Evolutionary conservation across 495 filamentous ascomycete species (phyloP).

Genomic region (Trichoderma orchidacearum): DNA sequence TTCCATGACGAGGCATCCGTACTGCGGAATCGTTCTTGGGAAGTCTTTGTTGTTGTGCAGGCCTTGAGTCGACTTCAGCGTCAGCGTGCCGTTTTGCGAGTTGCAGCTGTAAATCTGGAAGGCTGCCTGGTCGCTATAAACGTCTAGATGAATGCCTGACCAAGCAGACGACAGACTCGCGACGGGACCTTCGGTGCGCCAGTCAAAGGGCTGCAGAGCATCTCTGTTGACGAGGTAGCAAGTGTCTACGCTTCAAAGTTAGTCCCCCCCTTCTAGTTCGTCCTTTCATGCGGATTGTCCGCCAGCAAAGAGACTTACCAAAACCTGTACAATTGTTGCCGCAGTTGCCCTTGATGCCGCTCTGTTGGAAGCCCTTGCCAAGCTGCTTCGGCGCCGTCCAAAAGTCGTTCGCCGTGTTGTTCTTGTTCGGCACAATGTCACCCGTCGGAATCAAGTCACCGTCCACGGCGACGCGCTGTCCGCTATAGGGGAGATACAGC

Average conservation of each 20-base stretch:
- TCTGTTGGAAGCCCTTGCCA: slow-evolving; percentile 47
- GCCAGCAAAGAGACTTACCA: no score
- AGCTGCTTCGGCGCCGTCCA: slow-evolving; percentile 59
- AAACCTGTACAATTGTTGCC: slow-evolving; percentile 66
- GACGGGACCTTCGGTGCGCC: slow-evolving; percentile 41
- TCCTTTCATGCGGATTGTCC: no score
- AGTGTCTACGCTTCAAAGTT: slow-evolving; percentile 35
- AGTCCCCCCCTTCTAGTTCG: no score
- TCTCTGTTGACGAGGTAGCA: slow-evolving; percentile 34
- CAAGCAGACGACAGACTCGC: slow-evolving; percentile 47
- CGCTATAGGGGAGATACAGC: slow-evolving; percentile 57
- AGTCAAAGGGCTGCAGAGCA: slow-evolving; percentile 41
- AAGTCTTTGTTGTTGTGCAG: slow-evolving; percentile 19
- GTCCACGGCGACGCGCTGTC: slow-evolving; percentile 58
- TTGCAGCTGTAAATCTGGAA: slow-evolving; percentile 70
- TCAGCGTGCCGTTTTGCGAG: slow-evolving; percentile 51
- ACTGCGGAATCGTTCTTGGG: slow-evolving; percentile 42
- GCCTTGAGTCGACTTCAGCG: slow-evolving; percentile 54
- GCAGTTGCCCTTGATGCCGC: slow-evolving; percentile 44
- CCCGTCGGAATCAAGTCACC: slow-evolving; percentile 68
- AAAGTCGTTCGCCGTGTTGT: slow-evolving; percentile 59
- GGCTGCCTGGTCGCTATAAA: slow-evolving; percentile 62
- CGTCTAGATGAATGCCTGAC: slow-evolving; percentile 59
- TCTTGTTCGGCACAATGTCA: slow-evolving; percentile 49
- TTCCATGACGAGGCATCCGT: slow-evolving; percentile 60